phyloP scores from a whole-genome alignment of 768 basidiomycete species.

The Candolleomyces efflorescens region DNA sequence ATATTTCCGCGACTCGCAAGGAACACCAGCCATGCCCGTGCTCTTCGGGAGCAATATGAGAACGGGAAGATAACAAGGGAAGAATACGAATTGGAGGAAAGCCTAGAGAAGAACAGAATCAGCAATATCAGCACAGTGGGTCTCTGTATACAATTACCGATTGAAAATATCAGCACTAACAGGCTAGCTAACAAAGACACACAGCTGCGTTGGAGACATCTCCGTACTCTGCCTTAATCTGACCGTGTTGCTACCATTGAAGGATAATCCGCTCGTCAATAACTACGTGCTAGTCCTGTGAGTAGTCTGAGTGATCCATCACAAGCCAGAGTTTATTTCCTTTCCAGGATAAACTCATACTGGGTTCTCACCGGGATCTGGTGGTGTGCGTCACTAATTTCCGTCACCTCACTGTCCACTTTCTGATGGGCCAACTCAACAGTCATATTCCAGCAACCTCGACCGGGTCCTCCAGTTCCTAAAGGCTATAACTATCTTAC shows the following conservation, averaged over 20 bases:
- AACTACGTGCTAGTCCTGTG: constrained; percentile 74
- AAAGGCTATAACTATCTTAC: constrained; percentile 74
- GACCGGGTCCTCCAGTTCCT: constrained; percentile 76
- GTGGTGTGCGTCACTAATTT: constrained; percentile 77
- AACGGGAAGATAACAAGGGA: constrained; percentile 54
- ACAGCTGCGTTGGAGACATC: constrained; percentile 76
- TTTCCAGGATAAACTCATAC: constrained; percentile 58
- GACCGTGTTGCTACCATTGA: constrained; percentile 62
- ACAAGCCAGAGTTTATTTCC: background rate
- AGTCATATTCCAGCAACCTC: constrained; percentile 85
- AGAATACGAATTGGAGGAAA: constrained; percentile 71
- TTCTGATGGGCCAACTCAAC: background rate
- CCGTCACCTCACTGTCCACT: background rate
- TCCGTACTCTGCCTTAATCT: constrained; percentile 62
- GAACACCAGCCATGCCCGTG: constrained; percentile 63
- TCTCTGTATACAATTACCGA: background rate
- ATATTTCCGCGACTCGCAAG: constrained; percentile 77
- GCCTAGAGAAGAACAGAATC: constrained; percentile 78
- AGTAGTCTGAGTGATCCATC: background rate
- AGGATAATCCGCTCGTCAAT: constrained; percentile 56
- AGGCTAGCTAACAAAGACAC: constrained; percentile 39
- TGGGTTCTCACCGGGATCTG: constrained; percentile 81
- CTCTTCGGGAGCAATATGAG: constrained; percentile 51
- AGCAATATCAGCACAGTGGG: constrained; percentile 79
- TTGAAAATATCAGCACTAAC: background rate